Percentiles rank a stretch among this genome's conserved stretches.
phyloP scores from a whole-genome alignment of 1,284 basidiomycete species.

The Cryptococcus sp. region DNA sequence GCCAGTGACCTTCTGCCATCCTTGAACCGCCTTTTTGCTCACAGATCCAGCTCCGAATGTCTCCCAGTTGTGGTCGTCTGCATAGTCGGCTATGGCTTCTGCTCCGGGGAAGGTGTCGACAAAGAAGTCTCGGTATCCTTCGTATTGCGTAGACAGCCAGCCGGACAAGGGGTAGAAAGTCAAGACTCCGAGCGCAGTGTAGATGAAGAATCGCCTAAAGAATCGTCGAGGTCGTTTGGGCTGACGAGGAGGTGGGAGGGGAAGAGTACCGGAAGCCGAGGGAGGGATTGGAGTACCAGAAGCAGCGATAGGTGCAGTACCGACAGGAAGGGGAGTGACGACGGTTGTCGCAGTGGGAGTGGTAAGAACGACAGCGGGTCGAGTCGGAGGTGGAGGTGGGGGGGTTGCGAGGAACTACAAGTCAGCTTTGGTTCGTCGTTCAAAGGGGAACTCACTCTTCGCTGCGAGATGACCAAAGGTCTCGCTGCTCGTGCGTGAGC shows the following conservation, averaged over 20 bases:
- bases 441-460: slow-evolving; percentile 22
- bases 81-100: slow-evolving; percentile 68
- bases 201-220: slow-evolving; percentile 45
- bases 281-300: slow-evolving; percentile 9
- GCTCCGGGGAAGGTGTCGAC: slow-evolving; percentile 54
- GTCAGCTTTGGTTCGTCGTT: too few species aligned
- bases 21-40: slow-evolving; percentile 52
- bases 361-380: slow-evolving; percentile 6
- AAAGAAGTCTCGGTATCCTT: slow-evolving; percentile 52
- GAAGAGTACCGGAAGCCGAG: slow-evolving; percentile 16
- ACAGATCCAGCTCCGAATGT: slow-evolving; percentile 52
- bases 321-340: slow-evolving; percentile 18
- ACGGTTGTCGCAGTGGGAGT: slow-evolving; percentile 11
- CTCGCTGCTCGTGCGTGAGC: slow-evolving; percentile 24
- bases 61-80: slow-evolving; percentile 72
- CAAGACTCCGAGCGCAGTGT: slow-evolving; percentile 43
- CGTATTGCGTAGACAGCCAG: slow-evolving; percentile 46
- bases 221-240: slow-evolving; percentile 20
- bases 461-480: slow-evolving; percentile 20
- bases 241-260: slow-evolving; percentile 16
- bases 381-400: slow-evolving; percentile 18
- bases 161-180: slow-evolving; percentile 49
- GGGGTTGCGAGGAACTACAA: slow-evolving; percentile 27
- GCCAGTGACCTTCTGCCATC: slow-evolving; percentile 23
- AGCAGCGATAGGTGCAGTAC: slow-evolving; percentile 5